phyloP scores from a whole-genome alignment of 2,329 filamentous ascomycete species.

The Fusarium nanum region DNA sequence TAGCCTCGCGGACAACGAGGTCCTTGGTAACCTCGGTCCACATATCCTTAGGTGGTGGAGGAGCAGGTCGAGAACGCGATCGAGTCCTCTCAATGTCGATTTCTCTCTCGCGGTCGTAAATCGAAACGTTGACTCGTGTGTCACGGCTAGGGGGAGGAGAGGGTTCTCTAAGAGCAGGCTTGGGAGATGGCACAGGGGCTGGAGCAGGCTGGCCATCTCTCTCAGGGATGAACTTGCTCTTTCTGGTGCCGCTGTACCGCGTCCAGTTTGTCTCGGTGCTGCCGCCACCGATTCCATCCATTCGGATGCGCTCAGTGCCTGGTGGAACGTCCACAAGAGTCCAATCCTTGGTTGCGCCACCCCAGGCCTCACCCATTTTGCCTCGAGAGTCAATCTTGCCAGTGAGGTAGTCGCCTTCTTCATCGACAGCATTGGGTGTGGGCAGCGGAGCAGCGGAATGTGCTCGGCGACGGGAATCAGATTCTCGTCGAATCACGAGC shows the following conservation, averaged over 20 bases:
- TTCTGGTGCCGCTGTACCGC: conserved; percentile 80
- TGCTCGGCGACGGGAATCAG: conserved; percentile 62
- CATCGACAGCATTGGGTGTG: conserved; percentile 56
- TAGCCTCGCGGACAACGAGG: conserved; percentile 85
- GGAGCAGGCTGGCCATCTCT: conserved; percentile 61
- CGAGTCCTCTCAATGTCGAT: conserved; percentile 67
- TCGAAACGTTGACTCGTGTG: conserved; percentile 56
- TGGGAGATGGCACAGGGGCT: conserved; percentile 34
- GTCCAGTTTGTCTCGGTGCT: conserved; percentile 82
- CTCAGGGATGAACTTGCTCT: conserved; percentile 79
- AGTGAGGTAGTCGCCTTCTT: conserved; percentile 73
- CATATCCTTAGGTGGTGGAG: conserved; percentile 69
- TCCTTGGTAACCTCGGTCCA: conserved; percentile 99
- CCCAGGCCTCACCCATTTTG: conserved; percentile 77
- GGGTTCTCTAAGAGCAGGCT: conserved; percentile 42
- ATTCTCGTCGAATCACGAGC: conserved; percentile 70
- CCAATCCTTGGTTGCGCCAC: conserved; percentile 82
- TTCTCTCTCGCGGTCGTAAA: conserved; percentile 60
- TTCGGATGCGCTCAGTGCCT: conserved; percentile 82
- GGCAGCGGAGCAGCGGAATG: conserved; percentile 62
- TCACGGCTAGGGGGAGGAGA: conserved; percentile 47
- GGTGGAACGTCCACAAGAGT: conserved; percentile 85
- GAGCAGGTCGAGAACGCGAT: conserved; percentile 59
- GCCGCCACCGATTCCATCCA: conserved; percentile 83
- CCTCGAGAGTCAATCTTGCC: conserved; percentile 68